phyloP scores from a whole-genome alignment of 805 yeast species.

The Candida tibetensis region DNA sequence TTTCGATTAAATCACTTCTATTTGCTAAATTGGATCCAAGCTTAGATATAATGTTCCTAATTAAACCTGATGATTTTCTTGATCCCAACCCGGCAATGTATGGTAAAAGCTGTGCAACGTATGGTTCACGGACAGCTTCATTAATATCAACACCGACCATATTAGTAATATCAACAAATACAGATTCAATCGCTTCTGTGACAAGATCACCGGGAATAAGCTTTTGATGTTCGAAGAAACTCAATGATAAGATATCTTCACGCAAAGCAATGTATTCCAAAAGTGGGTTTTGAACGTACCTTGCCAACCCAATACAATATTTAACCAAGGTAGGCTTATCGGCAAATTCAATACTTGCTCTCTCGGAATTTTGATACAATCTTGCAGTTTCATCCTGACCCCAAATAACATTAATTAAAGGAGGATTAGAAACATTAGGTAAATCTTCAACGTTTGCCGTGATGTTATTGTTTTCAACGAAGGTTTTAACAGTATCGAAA shows the following conservation, averaged over 20 bases:
- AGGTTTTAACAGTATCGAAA: slow-evolving; percentile 51
- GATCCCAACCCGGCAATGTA: slow-evolving; percentile 93
- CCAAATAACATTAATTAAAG: slow-evolving; percentile 68
- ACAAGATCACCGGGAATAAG: slow-evolving; percentile 64
- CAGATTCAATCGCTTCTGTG: slow-evolving; percentile 66
- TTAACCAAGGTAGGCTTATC: slow-evolving; percentile 77
- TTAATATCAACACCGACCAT: slow-evolving; percentile 93
- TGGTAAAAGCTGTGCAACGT: slow-evolving; percentile 67
- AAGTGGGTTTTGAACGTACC: slow-evolving; percentile 91
- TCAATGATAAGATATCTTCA: slow-evolving; percentile 66
- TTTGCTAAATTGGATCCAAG: slow-evolving; percentile 59
- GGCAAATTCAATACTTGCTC: slow-evolving; percentile 76
- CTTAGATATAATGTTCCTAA: slow-evolving; percentile 71
- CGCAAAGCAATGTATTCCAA: slow-evolving; percentile 82
- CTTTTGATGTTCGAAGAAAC: slow-evolving; percentile 71
- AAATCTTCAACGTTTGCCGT: slow-evolving; percentile 50
- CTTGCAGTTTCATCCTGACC: slow-evolving; percentile 93
- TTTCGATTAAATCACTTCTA: slow-evolving; percentile 81
- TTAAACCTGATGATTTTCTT: slow-evolving; percentile 84
- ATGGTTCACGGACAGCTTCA: slow-evolving; percentile 76
- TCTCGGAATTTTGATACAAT: slow-evolving; percentile 73
- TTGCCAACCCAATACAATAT: slow-evolving; percentile 85
- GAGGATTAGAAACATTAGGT: slow-evolving; percentile 40
- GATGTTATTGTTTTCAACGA: slow-evolving; percentile 56
- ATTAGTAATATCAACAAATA: slow-evolving; percentile 85